A percentile compares a stretch with the other conserved stretches of the same genome.
phyloP scores from a whole-genome alignment of 371 early-diverging fungal species.

The Mortierella sp. region DNA sequence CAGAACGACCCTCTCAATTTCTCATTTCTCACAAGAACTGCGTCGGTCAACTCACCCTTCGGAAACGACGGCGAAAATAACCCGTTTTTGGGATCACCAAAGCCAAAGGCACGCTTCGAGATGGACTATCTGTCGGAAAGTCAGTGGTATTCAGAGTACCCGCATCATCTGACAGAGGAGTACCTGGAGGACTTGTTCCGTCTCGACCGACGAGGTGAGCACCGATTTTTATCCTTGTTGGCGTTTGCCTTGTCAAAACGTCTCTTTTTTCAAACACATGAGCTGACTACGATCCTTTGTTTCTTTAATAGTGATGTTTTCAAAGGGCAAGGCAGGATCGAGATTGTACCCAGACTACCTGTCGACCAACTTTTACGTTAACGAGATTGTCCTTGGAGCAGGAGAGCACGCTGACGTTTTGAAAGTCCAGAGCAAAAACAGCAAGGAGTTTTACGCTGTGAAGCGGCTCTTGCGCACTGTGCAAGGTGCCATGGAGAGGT shows the following conservation, averaged over 20 bases:
- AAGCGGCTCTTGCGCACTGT: constrained; percentile 82
- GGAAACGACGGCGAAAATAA: constrained; percentile 28
- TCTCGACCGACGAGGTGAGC: constrained; percentile 42
- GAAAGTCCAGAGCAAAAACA: constrained; percentile 72
- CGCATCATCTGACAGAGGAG: constrained; percentile 49
- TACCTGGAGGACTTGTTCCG: constrained; percentile 49
- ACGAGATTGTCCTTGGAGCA: constrained; percentile 65
- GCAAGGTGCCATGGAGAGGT: constrained; percentile 80
- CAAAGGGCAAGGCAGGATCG: constrained; percentile 33
- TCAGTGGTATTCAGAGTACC: constrained; percentile 56
- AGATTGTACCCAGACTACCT: constrained; percentile 41
- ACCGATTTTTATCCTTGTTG: neutral
- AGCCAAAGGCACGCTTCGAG: constrained; percentile 26
- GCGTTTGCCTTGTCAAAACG: neutral
- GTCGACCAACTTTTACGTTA: constrained; percentile 39
- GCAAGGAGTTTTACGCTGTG: constrained; percentile 77
- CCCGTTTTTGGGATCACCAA: constrained; percentile 44
- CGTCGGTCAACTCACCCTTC: constrained; percentile 14
- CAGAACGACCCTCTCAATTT: constrained; percentile 10
- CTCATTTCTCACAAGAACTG: neutral
- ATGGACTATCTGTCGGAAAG: constrained; percentile 49
- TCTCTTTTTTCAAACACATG: too few relatives aligned
- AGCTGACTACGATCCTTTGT: neutral
- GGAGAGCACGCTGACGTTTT: constrained; percentile 89
- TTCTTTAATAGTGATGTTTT: constrained; percentile 43